These are phyloP conservation scores for Populus davidiana DNA, from an alignment of 345 rosid genomes.

Conservation along the genomic window DNA sequence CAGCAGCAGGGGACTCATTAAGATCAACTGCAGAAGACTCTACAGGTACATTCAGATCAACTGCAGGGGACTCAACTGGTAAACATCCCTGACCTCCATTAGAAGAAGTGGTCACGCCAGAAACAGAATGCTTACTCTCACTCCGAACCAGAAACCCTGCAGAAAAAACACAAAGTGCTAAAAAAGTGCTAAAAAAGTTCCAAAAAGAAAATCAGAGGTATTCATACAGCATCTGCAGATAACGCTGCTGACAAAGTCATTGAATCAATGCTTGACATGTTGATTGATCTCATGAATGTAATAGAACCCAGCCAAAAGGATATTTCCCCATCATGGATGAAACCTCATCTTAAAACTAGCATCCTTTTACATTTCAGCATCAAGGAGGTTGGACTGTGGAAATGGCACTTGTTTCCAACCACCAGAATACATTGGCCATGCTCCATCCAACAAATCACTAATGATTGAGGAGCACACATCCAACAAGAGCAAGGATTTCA, in stretches of 20 bases:
- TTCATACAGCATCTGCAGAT: constrained; percentile 29
- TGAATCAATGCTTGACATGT: constrained; percentile 40
- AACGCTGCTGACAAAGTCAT: constrained; percentile 38
- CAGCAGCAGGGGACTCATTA: constrained; percentile 10
- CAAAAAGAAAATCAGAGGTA: constrained; percentile 9
- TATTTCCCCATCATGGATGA: constrained; percentile 38
- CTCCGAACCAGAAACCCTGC: constrained; percentile 32
- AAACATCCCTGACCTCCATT: constrained; percentile 30
- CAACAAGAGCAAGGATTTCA: background rate
- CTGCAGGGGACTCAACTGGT: constrained; percentile 23
- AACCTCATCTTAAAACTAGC: constrained; percentile 25
- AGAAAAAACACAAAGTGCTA: constrained; percentile 17
- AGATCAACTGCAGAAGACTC: constrained; percentile 16
- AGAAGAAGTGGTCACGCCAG: constrained; percentile 42
- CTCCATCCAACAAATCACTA: constrained; percentile 25
- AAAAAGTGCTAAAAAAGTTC: constrained; percentile 17
- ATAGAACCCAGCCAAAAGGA: constrained; percentile 34
- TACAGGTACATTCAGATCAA: constrained; percentile 26
- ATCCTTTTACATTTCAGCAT: constrained; percentile 21
- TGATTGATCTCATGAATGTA: constrained; percentile 36
- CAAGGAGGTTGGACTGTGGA: constrained; percentile 26
- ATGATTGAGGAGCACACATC: constrained; percentile 9
- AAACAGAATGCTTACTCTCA: constrained; percentile 52
- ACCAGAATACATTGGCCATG: constrained; percentile 22
- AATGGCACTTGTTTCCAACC: constrained; percentile 21